Base-by-base conservation (phyloP, 2,329 filamentous ascomycete species). In the Colletotrichum tamarilloi region DNA sequence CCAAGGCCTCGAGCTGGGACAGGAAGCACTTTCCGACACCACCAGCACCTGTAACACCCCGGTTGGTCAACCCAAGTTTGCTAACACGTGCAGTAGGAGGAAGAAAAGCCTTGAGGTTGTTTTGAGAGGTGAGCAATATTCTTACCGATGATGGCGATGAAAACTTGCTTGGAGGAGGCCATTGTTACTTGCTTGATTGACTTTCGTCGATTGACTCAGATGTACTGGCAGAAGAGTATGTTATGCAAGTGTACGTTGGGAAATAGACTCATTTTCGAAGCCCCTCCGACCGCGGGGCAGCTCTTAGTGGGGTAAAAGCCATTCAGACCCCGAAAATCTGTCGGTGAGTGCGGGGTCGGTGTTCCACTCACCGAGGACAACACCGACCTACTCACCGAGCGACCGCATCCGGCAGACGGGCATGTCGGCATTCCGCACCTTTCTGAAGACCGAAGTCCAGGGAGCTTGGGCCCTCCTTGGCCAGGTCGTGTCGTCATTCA, bases 1-100 rank as follows among this genome's bases (percentile, higher is more conserved):
- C 87, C 73, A 97, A 89, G 74, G 85, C 81, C 76, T 92, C 87
- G 72, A 98, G 91, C 84, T 98, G 97, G 77, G 88, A 87, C 75
- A 98, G 90, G 87, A 98, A 98, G 85, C 91, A 91, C 84, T 95
- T 95, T 80, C 97, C 97, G 75, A 98, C 97, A 76, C 96, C 96
- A 77, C 97, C 97, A 78, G 93, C 94, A 80, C 97, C 95, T 97
- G 80, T 76, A 77, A 16, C 22, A 4, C 55, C 32, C 32, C n/a
- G 60, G 35, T 38, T 12, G 12, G 73, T 46, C 75, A 68, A 68
- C 60, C 52, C 22, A 49, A 55, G n/a, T 49, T 67, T 24, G 11
- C 12, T 53, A 12, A 5, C 14, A 22, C 19, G 19, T 24, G 26
- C 8, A 19, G 28, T 14, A 19, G 30, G 32, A 53, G 8, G 3